Evolutionary conservation across 2,329 filamentous ascomycete genomes (phyloP).

Genomic region (Aspergillus novofumigatus): DNA sequence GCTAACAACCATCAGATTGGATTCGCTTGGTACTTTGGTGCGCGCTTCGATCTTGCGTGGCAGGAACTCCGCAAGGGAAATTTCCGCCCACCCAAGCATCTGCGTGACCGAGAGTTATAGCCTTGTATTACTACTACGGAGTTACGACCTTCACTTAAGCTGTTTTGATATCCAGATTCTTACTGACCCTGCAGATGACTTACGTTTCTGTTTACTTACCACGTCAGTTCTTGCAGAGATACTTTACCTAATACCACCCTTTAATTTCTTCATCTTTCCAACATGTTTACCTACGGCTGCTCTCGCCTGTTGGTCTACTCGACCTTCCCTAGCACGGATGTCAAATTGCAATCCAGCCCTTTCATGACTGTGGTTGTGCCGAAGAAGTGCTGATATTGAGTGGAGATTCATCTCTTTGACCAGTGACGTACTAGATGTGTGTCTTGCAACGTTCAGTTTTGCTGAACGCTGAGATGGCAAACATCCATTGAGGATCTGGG

Average conservation of each 20-base stretch:
- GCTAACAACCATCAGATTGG: conserved; percentile 55
- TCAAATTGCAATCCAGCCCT: conserved; percentile 95
- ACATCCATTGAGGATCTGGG: conserved; percentile 44
- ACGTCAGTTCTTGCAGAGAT: conserved; percentile 21
- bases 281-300: neutral
- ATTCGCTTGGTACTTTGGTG: conserved; percentile 73
- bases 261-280: conserved; percentile 5
- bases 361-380: conserved; percentile 90
- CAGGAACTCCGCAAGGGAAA: conserved; percentile 51
- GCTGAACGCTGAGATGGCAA: conserved; percentile 31
- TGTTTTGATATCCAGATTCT: conserved; percentile 19
- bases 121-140: conserved; percentile 20
- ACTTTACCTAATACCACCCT: conserved; percentile 28
- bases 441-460: conserved; percentile 27
- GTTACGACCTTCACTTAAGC: conserved; percentile 25
- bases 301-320: neutral
- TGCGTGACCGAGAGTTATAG: conserved; percentile 38
- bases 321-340: conserved; percentile 74
- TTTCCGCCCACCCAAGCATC: conserved; percentile 36
- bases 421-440: conserved; percentile 44
- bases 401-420: conserved; percentile 18
- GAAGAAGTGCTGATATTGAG: conserved; percentile 92
- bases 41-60: conserved; percentile 71
- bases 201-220: conserved; percentile 24
- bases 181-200: conserved; percentile 24